Base-by-base conservation (phyloP, 441 rosid species). In the Mallotus repandus region DNA sequence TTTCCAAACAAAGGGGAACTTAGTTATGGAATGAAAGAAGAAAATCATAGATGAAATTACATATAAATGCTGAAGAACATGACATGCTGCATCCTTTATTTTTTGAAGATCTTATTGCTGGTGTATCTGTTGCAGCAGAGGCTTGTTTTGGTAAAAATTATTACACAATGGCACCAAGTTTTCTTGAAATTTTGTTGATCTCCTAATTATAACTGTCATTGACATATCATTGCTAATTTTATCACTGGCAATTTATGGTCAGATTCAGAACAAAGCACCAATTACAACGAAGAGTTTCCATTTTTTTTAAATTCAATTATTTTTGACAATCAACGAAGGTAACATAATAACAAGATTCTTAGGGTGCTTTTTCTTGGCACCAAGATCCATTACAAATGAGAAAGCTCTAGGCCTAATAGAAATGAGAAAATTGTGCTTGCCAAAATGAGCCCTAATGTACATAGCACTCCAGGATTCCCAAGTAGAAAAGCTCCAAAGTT, bases 41-140 rank as follows among this genome's bases (percentile, higher is more conserved):
- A 29, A 65, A 54, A 54, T 15, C 65, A 72, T 29, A 18, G 32
- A 63, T 18, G 55, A 52, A 52, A 29, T 50, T 48, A 11, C 8
- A 18, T 49, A 16, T 46, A 29, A 59, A 22, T 73, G 64, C 45
- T 43, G 32, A 29, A 25, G 12, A 15, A 29, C 53, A 22, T 63
- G 32, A 29, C 29, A 21, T 54, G 69, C 38, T 43, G n/a, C 22
- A 41, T 41, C 16, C n/a, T 16, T 68, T 13, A 16, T 59, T 48
- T 25, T 6, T 72, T 54, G 2, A 64, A 63, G n/a, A 19, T 32
- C 14, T 29, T 29, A 29, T 55, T 41, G 35, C 46, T 29, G 35
- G 35, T 64, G 19, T 56, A 45, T 49, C 9, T 64, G 57, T 65
- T 64, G 35, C 76, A 64, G 12, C 15, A 56, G 55, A 54, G 56